Evolutionary conservation across 345 rosid genomes (phyloP), one percentile per base, ranked within the genome.

Genomic region (Linum usitatissimum): DNA sequence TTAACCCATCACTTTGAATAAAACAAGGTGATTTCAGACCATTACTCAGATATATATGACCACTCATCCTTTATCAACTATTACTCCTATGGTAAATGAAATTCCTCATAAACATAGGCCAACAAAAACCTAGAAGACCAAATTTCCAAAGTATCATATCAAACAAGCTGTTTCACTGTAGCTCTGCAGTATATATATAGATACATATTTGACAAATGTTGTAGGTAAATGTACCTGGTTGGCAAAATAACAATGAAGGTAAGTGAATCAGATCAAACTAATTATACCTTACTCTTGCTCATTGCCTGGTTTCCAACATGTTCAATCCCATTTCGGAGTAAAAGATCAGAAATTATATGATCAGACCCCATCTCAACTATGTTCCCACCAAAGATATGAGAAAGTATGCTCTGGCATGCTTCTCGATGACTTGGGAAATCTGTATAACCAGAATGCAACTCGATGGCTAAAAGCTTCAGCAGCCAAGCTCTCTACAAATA

Each of bases 401-500:
- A 79, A 68, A 89, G 85, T 72, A 87, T 89, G 70, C 68, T 76
- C 75, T 77, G 85, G 57, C 93, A 82, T 56, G 89, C 75, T 72
- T 86, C 98, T 71, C 76, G 77, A 67, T 92, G 95, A 64, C 70
- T 61, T 31, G 86, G 70, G 70, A 80, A 76, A 59, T 73, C 78
- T 63, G 69, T 72, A 77, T 78, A 82, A 64, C 88, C 89, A 77
- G 80, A 76, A 76, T 88, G 95, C 81, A 92, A 73, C 64, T 86
- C 95, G 72, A 85, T 65, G 69, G 93, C 93, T 69, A 92, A 81
- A 69, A 92, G 95, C 81, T 92, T 89, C 77, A 89, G 72, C 28
- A 92, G 81, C 98, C 98, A 92, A 31, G 98, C 95, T 76, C 95
- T 85, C 98, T 91, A 72, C 14, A 60, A 75, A 70, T 57, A 57